Conservation (phyloP, 164 flowering plant genomes). For the Echeveria elegans region DNA sequence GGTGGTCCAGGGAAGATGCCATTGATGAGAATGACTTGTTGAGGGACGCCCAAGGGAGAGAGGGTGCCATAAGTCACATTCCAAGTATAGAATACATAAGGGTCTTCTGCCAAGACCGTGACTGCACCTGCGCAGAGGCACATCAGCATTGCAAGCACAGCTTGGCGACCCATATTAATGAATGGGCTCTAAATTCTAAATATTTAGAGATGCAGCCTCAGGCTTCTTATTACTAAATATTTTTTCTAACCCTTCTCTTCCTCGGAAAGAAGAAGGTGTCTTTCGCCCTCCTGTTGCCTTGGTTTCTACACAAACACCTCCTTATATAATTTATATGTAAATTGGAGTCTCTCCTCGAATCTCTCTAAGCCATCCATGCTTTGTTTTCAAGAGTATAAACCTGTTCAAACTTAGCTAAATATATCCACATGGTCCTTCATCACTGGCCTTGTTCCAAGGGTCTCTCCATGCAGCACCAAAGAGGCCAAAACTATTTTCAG, state of each 20-base stretch:
- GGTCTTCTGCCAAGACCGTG: conserved; percentile 12
- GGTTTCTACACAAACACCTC: background rate
- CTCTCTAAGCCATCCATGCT: background rate
- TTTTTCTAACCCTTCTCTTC: conserved; percentile 2
- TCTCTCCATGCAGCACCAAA: background rate
- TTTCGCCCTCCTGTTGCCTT: background rate
- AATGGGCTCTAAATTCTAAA: conserved; percentile 1
- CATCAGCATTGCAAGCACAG: background rate
- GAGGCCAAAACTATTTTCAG: background rate
- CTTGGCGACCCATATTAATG: background rate
- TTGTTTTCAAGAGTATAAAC: background rate
- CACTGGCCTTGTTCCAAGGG: background rate
- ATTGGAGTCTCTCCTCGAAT: background rate
- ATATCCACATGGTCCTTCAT: background rate
- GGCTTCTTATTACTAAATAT: background rate
- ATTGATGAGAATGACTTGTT: conserved; percentile 20
- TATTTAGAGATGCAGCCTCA: background rate
- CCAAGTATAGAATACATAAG: conserved; percentile 13
- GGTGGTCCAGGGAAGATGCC: conserved; percentile 21
- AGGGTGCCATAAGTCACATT: conserved; percentile 15
- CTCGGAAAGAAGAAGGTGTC: background rate
- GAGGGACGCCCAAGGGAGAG: conserved; percentile 16
- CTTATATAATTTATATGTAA: background rate
- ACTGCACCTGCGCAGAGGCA: conserved; percentile 1
- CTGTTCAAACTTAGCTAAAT: background rate